Conservation (phyloP, 2,329 filamentous ascomycete species). For the Chaetomium globosum region DNA sequence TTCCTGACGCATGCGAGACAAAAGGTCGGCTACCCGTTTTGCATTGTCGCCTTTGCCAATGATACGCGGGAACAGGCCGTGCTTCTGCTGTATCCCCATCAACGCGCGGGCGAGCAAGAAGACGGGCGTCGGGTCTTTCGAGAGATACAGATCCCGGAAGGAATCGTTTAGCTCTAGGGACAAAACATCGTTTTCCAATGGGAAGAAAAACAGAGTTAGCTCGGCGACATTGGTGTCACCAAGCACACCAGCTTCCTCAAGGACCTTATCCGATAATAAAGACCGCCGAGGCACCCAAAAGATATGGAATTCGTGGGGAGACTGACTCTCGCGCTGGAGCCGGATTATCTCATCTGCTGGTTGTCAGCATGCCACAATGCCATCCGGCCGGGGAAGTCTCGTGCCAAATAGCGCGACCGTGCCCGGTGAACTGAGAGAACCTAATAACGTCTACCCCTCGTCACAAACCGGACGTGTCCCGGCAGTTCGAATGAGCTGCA, state of each 20-base stretch:
- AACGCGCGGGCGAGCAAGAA: constrained; percentile 87
- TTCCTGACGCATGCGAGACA: constrained; percentile 90
- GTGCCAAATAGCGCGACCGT: constrained; percentile 28
- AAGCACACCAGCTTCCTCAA: constrained; percentile 90
- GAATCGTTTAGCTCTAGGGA: constrained; percentile 88
- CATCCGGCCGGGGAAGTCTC: constrained; percentile 46
- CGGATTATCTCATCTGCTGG: constrained; percentile 82
- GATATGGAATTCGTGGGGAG: constrained; percentile 93
- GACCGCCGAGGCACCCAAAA: constrained; percentile 95
- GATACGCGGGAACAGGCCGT: constrained; percentile 92
- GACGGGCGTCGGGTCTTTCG: constrained; percentile 87
- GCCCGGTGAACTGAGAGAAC: constrained; percentile 35
- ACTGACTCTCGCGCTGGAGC: constrained; percentile 82
- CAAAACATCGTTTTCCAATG: constrained; percentile 85
- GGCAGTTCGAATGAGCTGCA: not conserved
- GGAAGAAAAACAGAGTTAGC: constrained; percentile 85
- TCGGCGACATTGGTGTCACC: constrained; percentile 90
- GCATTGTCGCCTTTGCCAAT: constrained; percentile 95
- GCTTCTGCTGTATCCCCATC: constrained; percentile 89
- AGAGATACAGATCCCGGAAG: constrained; percentile 83
- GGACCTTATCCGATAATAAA: constrained; percentile 82
- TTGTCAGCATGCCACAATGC: constrained; percentile 64
- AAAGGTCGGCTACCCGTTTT: constrained; percentile 80
- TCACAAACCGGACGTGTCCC: not conserved
- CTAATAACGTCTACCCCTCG: constrained; percentile 34